Base-by-base conservation (phyloP, 306 rosid genomes). In the Gleditsia sinensis region DNA sequence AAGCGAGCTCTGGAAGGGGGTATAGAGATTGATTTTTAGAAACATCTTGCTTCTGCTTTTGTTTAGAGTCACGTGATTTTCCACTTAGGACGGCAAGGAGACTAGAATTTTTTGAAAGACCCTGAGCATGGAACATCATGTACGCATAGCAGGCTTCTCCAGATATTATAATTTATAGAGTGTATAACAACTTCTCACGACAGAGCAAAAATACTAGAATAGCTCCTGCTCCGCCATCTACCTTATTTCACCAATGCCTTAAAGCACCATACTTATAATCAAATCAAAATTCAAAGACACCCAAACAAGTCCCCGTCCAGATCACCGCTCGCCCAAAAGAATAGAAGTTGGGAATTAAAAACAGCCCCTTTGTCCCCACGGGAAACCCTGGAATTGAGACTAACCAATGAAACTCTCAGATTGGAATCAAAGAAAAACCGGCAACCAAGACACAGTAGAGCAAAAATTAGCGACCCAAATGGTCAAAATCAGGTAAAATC, bases 121-220 rank as follows among this genome's bases (percentile, higher is more conserved):
- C 86, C 77, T 78, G 88, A 75, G 80, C 83, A 71, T 75, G 75
- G 45, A 82, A 78, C 88, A 78, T 85, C 85, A 85, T 85, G 78
- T 48, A 51, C 49, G 73, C 81, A 78, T 83, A 34, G 43, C 77
- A 82, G 59, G 73, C 43, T 76, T 56, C 81, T 51, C 82, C 76
- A 80, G 34, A 57, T 79, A 66, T 33, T 36, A 63, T 20, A 10
- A 53, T 43, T 59, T 51, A n/a, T n/a, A 34, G 10, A 27, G 19
- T 68, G 20, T 34, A 2, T 8, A 24, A 17, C 55, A 34, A 51
- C 67, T 68, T 71, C 37, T 75, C 70, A 59, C 37, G 74, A 70
- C 32, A 58, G 1, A 53, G 34, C n/a, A 36, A 40, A 55, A 48
- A 32, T 72, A 9, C 62, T 13, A 25, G 16, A 66, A 73, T 27